Evolutionary conservation across 148 eudicot species (phyloP).

Genomic region (Euryodendron excelsum): DNA sequence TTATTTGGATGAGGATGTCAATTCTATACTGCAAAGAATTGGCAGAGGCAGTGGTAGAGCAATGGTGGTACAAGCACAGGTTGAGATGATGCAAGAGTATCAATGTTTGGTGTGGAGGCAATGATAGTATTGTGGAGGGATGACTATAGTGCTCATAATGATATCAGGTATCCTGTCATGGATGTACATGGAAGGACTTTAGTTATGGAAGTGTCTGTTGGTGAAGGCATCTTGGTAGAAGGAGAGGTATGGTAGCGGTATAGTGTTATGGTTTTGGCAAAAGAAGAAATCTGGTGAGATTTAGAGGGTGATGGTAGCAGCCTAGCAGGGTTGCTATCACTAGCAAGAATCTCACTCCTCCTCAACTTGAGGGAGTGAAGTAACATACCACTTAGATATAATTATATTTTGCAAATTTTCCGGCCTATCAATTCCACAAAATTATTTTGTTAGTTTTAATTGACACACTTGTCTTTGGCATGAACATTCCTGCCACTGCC

Average conservation of each 20-base stretch:
- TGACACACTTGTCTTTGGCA: not conserved
- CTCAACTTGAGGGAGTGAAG: not conserved
- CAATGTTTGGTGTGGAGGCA: not conserved
- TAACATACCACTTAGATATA: not conserved
- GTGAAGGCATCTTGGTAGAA: too few relatives aligned
- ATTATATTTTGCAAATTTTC: not conserved
- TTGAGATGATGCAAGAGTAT: not conserved
- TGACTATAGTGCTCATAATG: not conserved
- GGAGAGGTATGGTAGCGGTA: too few relatives aligned
- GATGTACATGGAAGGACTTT: not conserved
- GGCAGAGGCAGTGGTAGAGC: too few relatives aligned
- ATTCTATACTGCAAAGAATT: too few relatives aligned
- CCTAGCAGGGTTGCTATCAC: slow-evolving; percentile 1
- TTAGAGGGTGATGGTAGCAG: not conserved
- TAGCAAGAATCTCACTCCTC: not conserved
- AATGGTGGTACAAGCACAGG: too few relatives aligned
- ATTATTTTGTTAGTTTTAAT: not conserved
- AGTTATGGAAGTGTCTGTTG: too few relatives aligned
- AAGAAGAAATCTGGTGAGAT: not conserved
- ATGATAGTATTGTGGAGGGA: not conserved
- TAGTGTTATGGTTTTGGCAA: not conserved
- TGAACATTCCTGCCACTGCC: not conserved
- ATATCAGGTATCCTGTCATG: not conserved
- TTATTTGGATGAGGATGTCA: too few relatives aligned
- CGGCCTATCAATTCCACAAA: not conserved